phyloP scores from a whole-genome alignment of 1,284 basidiomycete species.

The Exobasidium rhododendri region DNA sequence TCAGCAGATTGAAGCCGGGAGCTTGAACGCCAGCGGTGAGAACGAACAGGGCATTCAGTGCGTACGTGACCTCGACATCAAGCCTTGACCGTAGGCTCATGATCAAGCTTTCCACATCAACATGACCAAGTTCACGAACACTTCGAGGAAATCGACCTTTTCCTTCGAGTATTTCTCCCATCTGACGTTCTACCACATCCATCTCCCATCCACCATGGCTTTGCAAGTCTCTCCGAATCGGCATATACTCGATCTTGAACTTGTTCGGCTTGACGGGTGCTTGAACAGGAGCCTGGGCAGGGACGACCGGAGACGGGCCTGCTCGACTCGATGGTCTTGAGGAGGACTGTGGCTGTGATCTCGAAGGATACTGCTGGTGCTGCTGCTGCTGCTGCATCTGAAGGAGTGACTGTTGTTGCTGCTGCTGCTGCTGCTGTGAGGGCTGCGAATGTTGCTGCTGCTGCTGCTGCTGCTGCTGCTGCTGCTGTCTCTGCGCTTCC shows the following conservation, averaged over 20 bases:
- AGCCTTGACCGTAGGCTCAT: constrained; percentile 86
- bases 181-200: constrained; percentile 67
- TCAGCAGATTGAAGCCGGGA: constrained; percentile 65
- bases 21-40: constrained; percentile 65
- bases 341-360: background rate
- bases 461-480: constrained; percentile 11
- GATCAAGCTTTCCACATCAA: constrained; percentile 83
- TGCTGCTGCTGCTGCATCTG: constrained; percentile 25
- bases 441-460: constrained; percentile 13
- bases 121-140: constrained; percentile 74
- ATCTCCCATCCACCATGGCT: constrained; percentile 81
- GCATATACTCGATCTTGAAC: constrained; percentile 86
- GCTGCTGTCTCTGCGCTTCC: constrained; percentile 17
- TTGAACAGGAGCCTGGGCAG: background rate
- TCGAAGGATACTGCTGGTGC: constrained; percentile 19
- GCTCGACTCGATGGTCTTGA: background rate
- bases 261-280: constrained; percentile 57
- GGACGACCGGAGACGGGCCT: background rate
- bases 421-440: constrained; percentile 11
- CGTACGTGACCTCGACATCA: constrained; percentile 79
- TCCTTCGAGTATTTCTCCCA: constrained; percentile 60
- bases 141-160: constrained; percentile 63
- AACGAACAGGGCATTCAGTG: constrained; percentile 81
- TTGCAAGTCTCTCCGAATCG: constrained; percentile 72
- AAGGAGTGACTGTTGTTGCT: constrained; percentile 16